Percentiles rank a stretch among this genome's conserved stretches.
Conservation (phyloP, 2,329 filamentous ascomycete genomes). For the Elsinoe fawcettii region DNA sequence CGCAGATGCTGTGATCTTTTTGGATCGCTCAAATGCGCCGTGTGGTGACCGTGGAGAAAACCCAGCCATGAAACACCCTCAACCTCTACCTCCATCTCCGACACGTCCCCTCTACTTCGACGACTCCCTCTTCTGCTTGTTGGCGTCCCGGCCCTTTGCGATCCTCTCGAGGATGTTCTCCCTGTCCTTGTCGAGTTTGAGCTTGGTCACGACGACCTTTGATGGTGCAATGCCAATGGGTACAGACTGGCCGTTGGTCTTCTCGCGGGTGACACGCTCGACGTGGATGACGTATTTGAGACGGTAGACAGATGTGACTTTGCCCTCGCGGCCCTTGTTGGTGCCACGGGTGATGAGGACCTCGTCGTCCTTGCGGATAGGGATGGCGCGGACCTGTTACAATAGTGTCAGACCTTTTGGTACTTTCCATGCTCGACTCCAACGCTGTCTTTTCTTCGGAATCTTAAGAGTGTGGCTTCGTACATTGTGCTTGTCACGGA, state of each 20-base stretch:
- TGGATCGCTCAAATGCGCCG: slow-evolving; percentile 15
- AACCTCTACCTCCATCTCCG: background rate
- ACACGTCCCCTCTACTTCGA: slow-evolving; percentile 20
- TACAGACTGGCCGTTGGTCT: slow-evolving; percentile 92
- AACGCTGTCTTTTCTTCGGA: background rate
- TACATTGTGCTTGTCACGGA: slow-evolving; percentile 99
- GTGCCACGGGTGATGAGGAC: slow-evolving; percentile 83
- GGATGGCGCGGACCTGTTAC: slow-evolving; percentile 78
- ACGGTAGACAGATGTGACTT: slow-evolving; percentile 95
- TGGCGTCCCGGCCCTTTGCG: slow-evolving; percentile 67
- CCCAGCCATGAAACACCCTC: slow-evolving; percentile 15
- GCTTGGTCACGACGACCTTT: slow-evolving; percentile 97
- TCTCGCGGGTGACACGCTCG: slow-evolving; percentile 94
- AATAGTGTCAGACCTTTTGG: slow-evolving; percentile 17
- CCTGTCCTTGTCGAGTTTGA: slow-evolving; percentile 96
- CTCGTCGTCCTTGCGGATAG: slow-evolving; percentile 81
- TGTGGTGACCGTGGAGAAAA: slow-evolving; percentile 15
- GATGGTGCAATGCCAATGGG: slow-evolving; percentile 90
- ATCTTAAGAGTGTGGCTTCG: slow-evolving; percentile 27
- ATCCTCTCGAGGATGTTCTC: slow-evolving; percentile 82
- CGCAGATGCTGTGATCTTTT: slow-evolving; percentile 16
- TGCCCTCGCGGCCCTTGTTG: slow-evolving; percentile 98
- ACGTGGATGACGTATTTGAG: slow-evolving; percentile 97
- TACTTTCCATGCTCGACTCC: too few relatives aligned
- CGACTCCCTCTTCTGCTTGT: slow-evolving; percentile 57